These are phyloP conservation scores for Rhizopogon roseolus DNA, from an alignment of 768 basidiomycete genomes.

Conservation along the genomic window DNA sequence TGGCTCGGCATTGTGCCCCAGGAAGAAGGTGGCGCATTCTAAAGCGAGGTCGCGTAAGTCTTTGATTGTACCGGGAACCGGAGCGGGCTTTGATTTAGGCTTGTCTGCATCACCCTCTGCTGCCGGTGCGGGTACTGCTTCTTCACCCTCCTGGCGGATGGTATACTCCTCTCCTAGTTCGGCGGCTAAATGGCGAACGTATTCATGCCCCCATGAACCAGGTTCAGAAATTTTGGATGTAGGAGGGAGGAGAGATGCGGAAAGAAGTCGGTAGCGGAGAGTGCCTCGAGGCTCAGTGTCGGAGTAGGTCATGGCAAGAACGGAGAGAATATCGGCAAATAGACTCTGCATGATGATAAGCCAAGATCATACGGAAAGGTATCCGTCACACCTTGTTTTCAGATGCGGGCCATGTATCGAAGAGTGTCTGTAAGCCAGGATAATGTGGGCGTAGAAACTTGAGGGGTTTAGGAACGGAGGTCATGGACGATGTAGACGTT, in stretches of 20 bases:
- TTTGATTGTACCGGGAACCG: slow-evolving; percentile 52
- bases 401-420: slow-evolving; percentile 76
- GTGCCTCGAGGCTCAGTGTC: slow-evolving; percentile 97
- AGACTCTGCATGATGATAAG: slow-evolving; percentile 54
- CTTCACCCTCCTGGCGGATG: slow-evolving; percentile 55
- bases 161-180: slow-evolving; percentile 94
- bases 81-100: slow-evolving; percentile 27
- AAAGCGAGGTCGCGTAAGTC: slow-evolving; percentile 74
- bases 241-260: slow-evolving; percentile 60
- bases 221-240: slow-evolving; percentile 76
- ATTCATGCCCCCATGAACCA: slow-evolving; percentile 99
- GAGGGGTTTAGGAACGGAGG: slow-evolving; percentile 96
- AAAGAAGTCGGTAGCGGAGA: slow-evolving; percentile 85
- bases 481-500: slow-evolving; percentile 98
- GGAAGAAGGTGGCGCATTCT: slow-evolving; percentile 84
- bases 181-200: slow-evolving; percentile 93
- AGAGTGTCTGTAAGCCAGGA: slow-evolving; percentile 76
- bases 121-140: slow-evolving; percentile 14
- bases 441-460: slow-evolving; percentile 97
- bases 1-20: slow-evolving; percentile 94
- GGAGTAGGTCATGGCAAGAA: slow-evolving; percentile 99
- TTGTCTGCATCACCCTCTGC: slow-evolving; percentile 24
- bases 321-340: slow-evolving; percentile 95
- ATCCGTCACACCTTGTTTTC: slow-evolving; percentile 58
- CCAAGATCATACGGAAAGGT: background rate